Base-by-base conservation (phyloP, 805 yeast genomes). In the Scheffersomyces ergatensis region DNA sequence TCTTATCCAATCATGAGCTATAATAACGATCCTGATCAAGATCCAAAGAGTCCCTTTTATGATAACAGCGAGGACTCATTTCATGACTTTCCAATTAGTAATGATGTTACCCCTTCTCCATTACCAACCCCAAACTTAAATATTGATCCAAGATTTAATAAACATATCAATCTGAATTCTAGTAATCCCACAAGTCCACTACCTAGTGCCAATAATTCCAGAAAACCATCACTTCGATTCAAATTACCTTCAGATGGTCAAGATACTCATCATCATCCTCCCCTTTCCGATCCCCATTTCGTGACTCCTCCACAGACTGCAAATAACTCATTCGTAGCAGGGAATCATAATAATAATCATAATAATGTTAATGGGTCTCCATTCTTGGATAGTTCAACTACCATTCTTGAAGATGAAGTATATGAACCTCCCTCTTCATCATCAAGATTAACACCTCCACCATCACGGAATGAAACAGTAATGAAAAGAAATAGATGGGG, bases 401-500 rank as follows among this genome's bases (percentile, higher is more conserved):
- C 45, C 26, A 55, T 55, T 15, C 33, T 35, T 38, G 60, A 54
- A 13, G 58, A 54, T 17, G 62, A 53, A 39, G 50, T 55, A 38
- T 31, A 55, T 48, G 34, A 57, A 31, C 24, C 24, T 9, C 37
- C 64, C 13, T 5, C 11, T 25, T 9, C 11, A 9, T 9, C 14
- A 9, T 9, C 11, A 9, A 13, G 29, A 9, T 8, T 29, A 15
- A 20, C 25, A 11, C 35, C 32, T 5, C 19, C 38, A 9, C 27
- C n/a, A 41, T 4, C 31, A 42, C 52, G 79, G 33, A 61, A 67
- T 25, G 74, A 67, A 13, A 70, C 85, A 5, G 66, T 74, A n/a
- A 84, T 85, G 80, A 80, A 83, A 49, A 75, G 95, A 53, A 77
- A 83, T 50, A 74, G 96, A 63, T 88, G 95, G 96, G 97, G 97